phyloP scores from a whole-genome alignment of 306 rosid species.

The Boehmeria nivea region DNA sequence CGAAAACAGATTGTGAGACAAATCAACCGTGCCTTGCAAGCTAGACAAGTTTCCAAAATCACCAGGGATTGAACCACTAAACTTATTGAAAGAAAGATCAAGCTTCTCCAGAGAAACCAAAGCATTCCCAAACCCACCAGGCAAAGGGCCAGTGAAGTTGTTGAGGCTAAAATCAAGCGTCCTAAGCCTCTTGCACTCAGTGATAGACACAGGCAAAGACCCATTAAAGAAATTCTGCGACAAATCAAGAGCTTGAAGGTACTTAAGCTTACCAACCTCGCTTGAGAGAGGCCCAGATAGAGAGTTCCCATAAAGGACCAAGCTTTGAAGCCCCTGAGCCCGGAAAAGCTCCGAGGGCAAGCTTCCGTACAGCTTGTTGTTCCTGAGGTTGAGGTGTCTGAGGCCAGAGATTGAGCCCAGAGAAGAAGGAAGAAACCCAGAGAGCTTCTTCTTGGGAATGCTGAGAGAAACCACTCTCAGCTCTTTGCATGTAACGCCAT shows the following conservation, averaged over 20 bases:
- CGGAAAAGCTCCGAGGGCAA: conserved; percentile 64
- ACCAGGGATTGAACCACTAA: conserved; percentile 70
- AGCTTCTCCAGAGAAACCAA: conserved; percentile 58
- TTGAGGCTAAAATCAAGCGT: conserved; percentile 61
- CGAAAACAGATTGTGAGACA: conserved; percentile 77
- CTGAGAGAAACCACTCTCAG: conserved; percentile 69
- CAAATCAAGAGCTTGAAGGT: conserved; percentile 81
- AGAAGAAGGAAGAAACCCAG: conserved; percentile 72
- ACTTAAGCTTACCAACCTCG: conserved; percentile 73
- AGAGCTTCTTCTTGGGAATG: conserved; percentile 73
- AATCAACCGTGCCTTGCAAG: conserved; percentile 85
- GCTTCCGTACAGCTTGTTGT: conserved; percentile 55
- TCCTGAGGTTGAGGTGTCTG: conserved; percentile 84
- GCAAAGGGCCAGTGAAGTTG: conserved; percentile 70
- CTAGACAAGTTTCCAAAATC: conserved; percentile 80
- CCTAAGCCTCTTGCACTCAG: conserved; percentile 72
- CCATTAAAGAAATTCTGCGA: conserved; percentile 74
- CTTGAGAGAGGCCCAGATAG: conserved; percentile 74
- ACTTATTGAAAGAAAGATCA: conserved; percentile 69
- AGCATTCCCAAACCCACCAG: conserved; percentile 55
- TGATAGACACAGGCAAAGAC: conserved; percentile 56
- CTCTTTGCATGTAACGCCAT: conserved; percentile 82
- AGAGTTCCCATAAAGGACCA: conserved; percentile 90
- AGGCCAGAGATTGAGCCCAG: conserved; percentile 69
- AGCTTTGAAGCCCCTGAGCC: conserved; percentile 81